Evolutionary conservation across 106 monocot species (phyloP).

Genomic region (Amphibolis antarctica): DNA sequence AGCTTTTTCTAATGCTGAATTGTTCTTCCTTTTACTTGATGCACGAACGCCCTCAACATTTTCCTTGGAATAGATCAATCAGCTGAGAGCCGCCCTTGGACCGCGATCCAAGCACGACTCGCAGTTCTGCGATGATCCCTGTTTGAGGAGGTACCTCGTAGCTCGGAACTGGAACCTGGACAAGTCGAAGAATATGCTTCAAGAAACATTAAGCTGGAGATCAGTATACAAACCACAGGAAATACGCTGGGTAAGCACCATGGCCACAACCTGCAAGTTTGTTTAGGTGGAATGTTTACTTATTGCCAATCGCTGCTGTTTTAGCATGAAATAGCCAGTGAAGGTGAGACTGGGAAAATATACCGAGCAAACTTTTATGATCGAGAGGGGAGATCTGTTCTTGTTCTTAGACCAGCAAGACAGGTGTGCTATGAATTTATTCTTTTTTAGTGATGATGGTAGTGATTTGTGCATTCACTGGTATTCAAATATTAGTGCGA

Average conservation of each 20-base stretch:
- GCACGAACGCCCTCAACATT: background rate
- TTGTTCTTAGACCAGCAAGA: conserved; percentile 64
- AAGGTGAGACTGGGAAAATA: conserved; percentile 82
- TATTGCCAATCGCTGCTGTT: background rate
- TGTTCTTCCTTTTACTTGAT: too few species aligned
- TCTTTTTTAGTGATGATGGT: too few species aligned
- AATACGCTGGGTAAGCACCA: conserved; percentile 54
- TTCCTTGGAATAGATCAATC: conserved; percentile 29
- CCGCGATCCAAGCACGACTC: conserved; percentile 30
- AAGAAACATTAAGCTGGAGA: conserved; percentile 83
- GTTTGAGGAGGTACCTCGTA: conserved; percentile 58
- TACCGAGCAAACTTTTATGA: conserved; percentile 73
- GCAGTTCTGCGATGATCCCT: conserved; percentile 47
- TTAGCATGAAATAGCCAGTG: conserved; percentile 53
- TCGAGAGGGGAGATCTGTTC: conserved; percentile 56
- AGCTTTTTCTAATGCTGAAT: background rate
- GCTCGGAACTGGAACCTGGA: conserved; percentile 72
- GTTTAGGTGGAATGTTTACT: background rate
- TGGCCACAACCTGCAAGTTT: background rate
- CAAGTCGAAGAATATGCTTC: conserved; percentile 70
- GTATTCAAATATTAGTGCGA: too few species aligned
- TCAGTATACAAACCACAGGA: conserved; percentile 58
- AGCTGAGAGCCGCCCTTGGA: conserved; percentile 44
- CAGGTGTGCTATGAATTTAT: conserved; percentile 27
- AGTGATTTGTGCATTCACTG: too few species aligned